A percentile compares a stretch with the other conserved stretches of the same genome.
phyloP scores from a whole-genome alignment of 495 filamentous ascomycete species.

The Extremus antarcticus region DNA sequence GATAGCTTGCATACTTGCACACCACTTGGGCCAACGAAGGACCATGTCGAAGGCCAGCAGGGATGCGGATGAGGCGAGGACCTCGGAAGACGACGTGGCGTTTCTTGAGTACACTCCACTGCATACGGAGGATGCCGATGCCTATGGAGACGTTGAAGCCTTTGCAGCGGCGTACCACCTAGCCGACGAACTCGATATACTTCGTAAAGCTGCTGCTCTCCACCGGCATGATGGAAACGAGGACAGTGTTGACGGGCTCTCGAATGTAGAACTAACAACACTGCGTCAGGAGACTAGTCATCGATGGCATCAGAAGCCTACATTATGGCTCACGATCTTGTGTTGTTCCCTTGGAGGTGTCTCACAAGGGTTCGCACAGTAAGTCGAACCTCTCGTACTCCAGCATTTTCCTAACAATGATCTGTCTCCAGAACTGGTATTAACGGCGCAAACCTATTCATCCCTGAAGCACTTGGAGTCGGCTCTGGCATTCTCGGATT shows the following conservation, averaged over 20 bases:
- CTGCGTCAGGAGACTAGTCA: conserved; percentile 5
- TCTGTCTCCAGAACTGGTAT: conserved; percentile 8
- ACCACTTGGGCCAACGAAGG: not conserved
- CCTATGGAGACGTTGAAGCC: not conserved
- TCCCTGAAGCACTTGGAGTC: conserved; percentile 4
- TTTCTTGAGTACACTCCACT: not conserved
- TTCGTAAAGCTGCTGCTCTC: not conserved
- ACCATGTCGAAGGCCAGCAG: not conserved
- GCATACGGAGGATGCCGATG: not conserved
- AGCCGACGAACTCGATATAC: not conserved
- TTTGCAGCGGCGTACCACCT: not conserved
- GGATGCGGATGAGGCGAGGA: not conserved
- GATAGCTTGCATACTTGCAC: too few species aligned
- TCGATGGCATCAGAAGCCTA: conserved; percentile 7
- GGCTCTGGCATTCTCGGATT: conserved; percentile 7
- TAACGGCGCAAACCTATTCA: conserved; percentile 17
- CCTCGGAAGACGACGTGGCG: not conserved
- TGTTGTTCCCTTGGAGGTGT: conserved; percentile 14
- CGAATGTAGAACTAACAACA: not conserved
- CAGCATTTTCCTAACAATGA: too few species aligned
- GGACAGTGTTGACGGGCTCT: not conserved
- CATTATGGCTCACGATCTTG: conserved; percentile 17
- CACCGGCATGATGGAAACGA: not conserved
- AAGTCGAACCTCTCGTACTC: not conserved
- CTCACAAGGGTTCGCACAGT: conserved; percentile 15